phyloP scores from a whole-genome alignment of 2,329 filamentous ascomycete species.

The Thelonectria blattea region DNA sequence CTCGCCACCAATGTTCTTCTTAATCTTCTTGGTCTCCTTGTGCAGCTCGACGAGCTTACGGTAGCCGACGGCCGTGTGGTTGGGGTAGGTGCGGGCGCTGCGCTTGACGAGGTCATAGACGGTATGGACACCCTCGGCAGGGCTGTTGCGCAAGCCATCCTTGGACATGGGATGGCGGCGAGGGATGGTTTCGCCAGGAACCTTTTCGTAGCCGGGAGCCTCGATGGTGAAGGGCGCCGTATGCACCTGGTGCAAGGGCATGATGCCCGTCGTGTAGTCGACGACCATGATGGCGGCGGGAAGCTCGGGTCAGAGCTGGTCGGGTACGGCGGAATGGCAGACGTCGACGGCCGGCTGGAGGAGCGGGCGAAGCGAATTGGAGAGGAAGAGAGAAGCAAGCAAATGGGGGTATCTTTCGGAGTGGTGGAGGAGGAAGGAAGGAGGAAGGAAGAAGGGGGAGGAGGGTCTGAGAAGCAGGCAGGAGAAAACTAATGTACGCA shows the following conservation, averaged over 20 bases:
- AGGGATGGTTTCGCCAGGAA: conserved; percentile 83
- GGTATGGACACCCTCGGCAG: conserved; percentile 73
- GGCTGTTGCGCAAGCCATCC: conserved; percentile 70
- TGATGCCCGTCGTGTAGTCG: conserved; percentile 51
- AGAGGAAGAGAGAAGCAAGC: conserved; percentile 8
- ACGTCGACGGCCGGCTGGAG: conserved; percentile 6
- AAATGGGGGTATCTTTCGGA: conserved; percentile 15
- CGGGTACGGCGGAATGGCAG: conserved; percentile 10
- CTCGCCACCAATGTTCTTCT: conserved; percentile 85
- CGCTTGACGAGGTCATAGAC: conserved; percentile 79
- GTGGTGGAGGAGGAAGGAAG: conserved; percentile 7
- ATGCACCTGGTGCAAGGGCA: conserved; percentile 65
- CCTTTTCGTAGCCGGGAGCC: conserved; percentile 68
- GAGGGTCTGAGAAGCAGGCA: conserved; percentile 1
- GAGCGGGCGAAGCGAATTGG: conserved; percentile 12
- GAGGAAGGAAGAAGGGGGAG: conserved; percentile 6
- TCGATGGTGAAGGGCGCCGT: conserved; percentile 79
- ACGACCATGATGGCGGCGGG: conserved; percentile 32
- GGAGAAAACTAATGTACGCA: conserved; percentile 10
- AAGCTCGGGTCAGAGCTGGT: conserved; percentile 21
- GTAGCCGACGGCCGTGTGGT: conserved; percentile 70
- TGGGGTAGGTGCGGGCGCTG: conserved; percentile 67
- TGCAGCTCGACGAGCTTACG: conserved; percentile 79
- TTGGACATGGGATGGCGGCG: conserved; percentile 75
- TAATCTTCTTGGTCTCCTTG: conserved; percentile 85